Percentiles rank a stretch among this genome's conserved stretches.
phyloP scores from a whole-genome alignment of 768 basidiomycete species.

The Leucogyrophana mollusca region DNA sequence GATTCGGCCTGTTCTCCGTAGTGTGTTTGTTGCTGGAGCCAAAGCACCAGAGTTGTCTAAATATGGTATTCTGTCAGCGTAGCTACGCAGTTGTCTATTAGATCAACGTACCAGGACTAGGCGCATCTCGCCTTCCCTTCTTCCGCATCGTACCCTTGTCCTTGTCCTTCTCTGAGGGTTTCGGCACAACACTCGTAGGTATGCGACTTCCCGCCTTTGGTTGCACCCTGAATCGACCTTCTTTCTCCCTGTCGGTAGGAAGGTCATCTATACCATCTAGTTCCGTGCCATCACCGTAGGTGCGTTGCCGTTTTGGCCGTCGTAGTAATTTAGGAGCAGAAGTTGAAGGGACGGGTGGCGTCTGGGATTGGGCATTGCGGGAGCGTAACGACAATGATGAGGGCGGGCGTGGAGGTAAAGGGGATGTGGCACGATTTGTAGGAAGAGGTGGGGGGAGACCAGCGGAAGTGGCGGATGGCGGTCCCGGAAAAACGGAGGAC shows the following conservation, averaged over 20 bases:
- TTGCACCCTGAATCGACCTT: slow-evolving; percentile 70
- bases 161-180: slow-evolving; percentile 35
- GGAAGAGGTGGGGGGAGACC: slow-evolving; percentile 30
- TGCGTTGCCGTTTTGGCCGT: slow-evolving; percentile 72
- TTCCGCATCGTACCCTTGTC: slow-evolving; percentile 60
- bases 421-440: slow-evolving; percentile 52
- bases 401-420: slow-evolving; percentile 57
- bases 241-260: slow-evolving; percentile 81
- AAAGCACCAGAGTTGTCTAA: slow-evolving; percentile 28
- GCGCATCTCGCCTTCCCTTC: slow-evolving; percentile 50
- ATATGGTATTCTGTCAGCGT: not conserved
- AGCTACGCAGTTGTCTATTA: not conserved
- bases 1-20: slow-evolving; percentile 57
- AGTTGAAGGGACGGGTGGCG: slow-evolving; percentile 38
- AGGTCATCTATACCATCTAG: slow-evolving; percentile 87
- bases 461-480: slow-evolving; percentile 30
- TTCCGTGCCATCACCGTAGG: slow-evolving; percentile 88
- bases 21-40: slow-evolving; percentile 46
- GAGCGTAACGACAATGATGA: slow-evolving; percentile 50
- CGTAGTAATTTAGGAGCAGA: slow-evolving; percentile 65
- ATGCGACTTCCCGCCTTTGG: slow-evolving; percentile 69
- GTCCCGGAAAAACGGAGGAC: slow-evolving; percentile 67
- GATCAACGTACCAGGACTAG: slow-evolving; percentile 41
- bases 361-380: slow-evolving; percentile 24
- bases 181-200: slow-evolving; percentile 48